Evolutionary conservation across 2,329 filamentous ascomycete genomes (phyloP).

Genomic region (Falciphora oryzae): DNA sequence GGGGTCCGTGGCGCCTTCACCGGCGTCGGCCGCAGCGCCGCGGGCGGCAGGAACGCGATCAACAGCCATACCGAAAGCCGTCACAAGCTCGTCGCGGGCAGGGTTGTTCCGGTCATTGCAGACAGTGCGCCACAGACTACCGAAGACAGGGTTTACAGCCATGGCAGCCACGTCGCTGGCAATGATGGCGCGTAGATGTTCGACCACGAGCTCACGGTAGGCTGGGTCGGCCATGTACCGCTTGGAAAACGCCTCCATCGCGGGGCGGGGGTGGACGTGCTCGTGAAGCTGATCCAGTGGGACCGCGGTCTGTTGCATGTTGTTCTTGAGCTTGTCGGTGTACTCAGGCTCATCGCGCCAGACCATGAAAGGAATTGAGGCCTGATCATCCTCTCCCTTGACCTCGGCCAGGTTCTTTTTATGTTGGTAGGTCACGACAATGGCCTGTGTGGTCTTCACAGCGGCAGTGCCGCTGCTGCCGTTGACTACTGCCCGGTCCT

Average conservation of each 20-base stretch:
- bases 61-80: constrained; percentile 35
- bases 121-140: constrained; percentile 41
- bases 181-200: constrained; percentile 38
- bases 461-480: neutral
- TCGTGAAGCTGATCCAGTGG: constrained; percentile 20
- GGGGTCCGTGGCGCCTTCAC: constrained; percentile 17
- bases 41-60: constrained; percentile 23
- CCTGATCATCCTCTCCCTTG: constrained; percentile 14
- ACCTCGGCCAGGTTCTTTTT: constrained; percentile 15
- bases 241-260: constrained; percentile 30
- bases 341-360: neutral
- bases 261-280: constrained; percentile 19
- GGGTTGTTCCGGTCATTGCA: constrained; percentile 39
- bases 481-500: constrained; percentile 11
- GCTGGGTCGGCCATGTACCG: constrained; percentile 31
- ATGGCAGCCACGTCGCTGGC: constrained; percentile 36
- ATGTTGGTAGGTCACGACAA: constrained; percentile 15
- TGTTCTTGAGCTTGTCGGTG: constrained; percentile 10
- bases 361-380: constrained; percentile 13
- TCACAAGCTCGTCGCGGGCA: constrained; percentile 33
- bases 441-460: constrained; percentile 12
- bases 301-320: constrained; percentile 12
- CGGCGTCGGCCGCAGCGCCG: constrained; percentile 8
- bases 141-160: constrained; percentile 44
- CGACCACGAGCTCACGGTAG: constrained; percentile 33